These are phyloP conservation scores for Neurospora sp. DNA, from an alignment of 495 filamentous ascomycete genomes.

Conservation along the genomic window DNA sequence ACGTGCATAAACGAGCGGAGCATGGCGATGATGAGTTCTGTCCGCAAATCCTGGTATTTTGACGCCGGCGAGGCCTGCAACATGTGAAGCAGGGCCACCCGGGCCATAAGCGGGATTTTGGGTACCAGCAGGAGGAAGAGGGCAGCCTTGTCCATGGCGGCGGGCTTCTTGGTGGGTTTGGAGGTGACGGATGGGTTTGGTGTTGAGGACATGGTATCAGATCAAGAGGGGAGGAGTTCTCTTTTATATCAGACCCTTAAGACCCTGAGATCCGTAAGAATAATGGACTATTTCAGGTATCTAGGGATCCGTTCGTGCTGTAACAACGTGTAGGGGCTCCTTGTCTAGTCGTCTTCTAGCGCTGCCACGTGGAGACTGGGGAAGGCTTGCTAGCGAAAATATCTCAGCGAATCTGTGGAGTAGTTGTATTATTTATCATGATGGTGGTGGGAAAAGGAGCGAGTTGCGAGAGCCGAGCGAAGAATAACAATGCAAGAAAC, in stretches of 20 bases:
- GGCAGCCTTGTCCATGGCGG: constrained; percentile 17
- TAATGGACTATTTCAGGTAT: background rate
- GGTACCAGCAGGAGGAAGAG: constrained; percentile 40
- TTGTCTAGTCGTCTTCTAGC: background rate
- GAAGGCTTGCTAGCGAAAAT: background rate
- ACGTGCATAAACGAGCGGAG: constrained; percentile 52
- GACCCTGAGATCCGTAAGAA: background rate
- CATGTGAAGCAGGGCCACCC: constrained; percentile 56
- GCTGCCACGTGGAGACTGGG: background rate
- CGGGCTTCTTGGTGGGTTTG: background rate
- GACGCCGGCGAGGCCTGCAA: constrained; percentile 55
- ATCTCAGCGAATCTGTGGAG: background rate
- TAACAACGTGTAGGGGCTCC: background rate
- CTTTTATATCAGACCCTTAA: background rate
- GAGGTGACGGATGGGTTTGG: background rate
- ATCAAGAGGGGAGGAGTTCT: no score
- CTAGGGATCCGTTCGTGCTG: background rate
- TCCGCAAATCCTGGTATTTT: constrained; percentile 69
- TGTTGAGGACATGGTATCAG: background rate
- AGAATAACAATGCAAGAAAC: background rate
- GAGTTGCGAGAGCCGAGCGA: background rate
- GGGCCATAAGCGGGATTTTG: constrained; percentile 56
- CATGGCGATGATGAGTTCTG: constrained; percentile 60
- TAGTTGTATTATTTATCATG: background rate
- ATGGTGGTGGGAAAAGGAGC: background rate